Evolutionary conservation across 225 moss, liverwort and hornwort genomes (phyloP).

Genomic region (Ulota crispa): DNA sequence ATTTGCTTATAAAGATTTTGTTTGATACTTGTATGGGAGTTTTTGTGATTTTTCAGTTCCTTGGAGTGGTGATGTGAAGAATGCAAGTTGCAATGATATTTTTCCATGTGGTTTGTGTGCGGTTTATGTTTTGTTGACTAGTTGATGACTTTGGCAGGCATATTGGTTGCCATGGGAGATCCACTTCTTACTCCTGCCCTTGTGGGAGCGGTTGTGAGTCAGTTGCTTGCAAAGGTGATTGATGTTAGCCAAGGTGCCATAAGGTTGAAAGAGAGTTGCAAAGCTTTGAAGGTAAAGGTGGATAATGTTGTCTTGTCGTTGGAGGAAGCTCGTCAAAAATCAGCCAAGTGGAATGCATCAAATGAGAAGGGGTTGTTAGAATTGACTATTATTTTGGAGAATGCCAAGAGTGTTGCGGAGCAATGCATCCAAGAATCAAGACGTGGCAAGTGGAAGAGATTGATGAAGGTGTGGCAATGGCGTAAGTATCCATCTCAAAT

Average conservation of each 20-base stretch:
- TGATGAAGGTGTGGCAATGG: background rate
- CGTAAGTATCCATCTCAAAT: background rate
- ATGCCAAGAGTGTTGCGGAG: background rate
- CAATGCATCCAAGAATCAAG: background rate
- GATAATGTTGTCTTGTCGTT: background rate
- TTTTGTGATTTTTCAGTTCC: background rate
- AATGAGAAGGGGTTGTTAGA: background rate
- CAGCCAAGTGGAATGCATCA: background rate
- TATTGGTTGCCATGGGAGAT: background rate
- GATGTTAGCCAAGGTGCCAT: background rate
- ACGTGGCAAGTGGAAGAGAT: background rate
- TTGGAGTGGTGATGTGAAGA: background rate
- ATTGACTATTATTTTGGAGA: background rate
- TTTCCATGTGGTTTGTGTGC: too few relatives aligned
- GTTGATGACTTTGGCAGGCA: fast-evolving
- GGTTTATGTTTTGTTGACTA: fast-evolving
- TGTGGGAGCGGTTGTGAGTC: background rate
- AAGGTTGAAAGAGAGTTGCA: background rate
- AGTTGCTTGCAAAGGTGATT: background rate
- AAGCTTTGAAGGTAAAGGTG: background rate
- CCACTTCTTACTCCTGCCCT: background rate
- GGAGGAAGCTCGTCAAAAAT: background rate
- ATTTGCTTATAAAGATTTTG: background rate
- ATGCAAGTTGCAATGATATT: background rate
- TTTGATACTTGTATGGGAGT: background rate